phyloP scores from a whole-genome alignment of 2,329 filamentous ascomycete species.

The Plectosphaerella plurivora region DNA sequence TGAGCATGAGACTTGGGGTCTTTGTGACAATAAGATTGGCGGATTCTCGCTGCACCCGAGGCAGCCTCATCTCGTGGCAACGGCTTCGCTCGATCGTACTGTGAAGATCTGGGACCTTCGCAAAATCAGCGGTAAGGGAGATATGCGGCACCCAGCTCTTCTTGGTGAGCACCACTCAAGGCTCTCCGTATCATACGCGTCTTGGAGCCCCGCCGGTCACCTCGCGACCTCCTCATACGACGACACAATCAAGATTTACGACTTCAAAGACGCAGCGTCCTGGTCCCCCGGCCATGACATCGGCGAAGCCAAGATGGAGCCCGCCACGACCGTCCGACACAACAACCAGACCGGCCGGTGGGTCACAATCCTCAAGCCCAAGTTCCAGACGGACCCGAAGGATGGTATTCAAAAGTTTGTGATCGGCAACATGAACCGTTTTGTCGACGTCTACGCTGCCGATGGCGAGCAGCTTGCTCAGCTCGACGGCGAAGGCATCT shows the following conservation, averaged over 20 bases:
- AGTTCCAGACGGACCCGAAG: conserved; percentile 79
- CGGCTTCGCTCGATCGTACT: conserved; percentile 83
- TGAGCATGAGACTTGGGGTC: conserved; percentile 61
- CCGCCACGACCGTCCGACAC: conserved; percentile 66
- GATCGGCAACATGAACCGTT: conserved; percentile 97
- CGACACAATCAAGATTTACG: conserved; percentile 89
- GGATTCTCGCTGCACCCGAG: conserved; percentile 83
- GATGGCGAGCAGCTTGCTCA: conserved; percentile 86
- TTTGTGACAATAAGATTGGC: conserved; percentile 92
- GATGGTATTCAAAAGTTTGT: conserved; percentile 83
- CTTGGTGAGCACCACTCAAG: conserved; percentile 79
- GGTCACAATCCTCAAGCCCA: conserved; percentile 78
- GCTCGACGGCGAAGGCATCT: conserved; percentile 82
- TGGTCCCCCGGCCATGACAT: conserved; percentile 60
- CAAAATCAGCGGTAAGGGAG: conserved; percentile 64
- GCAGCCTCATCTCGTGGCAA: conserved; percentile 78
- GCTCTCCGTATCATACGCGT: conserved; percentile 86
- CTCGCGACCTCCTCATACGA: conserved; percentile 93
- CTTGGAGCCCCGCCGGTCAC: conserved; percentile 80
- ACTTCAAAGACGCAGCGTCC: conserved; percentile 58
- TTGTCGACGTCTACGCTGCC: conserved; percentile 83
- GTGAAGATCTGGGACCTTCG: conserved; percentile 91
- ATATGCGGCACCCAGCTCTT: conserved; percentile 58
- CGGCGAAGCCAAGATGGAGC: conserved; percentile 59
- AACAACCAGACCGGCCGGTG: conserved; percentile 96